These are phyloP conservation scores for Parathielavia hyrcaniae DNA, from an alignment of 495 filamentous ascomycete species.

Conservation along the genomic window DNA sequence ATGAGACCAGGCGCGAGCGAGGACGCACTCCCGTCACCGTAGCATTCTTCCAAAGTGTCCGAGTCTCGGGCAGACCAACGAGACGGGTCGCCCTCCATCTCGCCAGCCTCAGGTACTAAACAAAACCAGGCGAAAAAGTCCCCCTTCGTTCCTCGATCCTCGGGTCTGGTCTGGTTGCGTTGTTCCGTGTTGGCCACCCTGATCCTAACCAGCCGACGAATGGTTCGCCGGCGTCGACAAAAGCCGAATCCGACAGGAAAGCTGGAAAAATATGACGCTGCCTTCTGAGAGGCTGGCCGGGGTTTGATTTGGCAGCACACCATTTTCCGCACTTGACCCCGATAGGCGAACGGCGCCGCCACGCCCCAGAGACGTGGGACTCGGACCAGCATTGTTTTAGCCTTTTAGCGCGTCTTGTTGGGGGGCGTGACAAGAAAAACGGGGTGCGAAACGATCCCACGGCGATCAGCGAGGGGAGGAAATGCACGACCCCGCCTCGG, in stretches of 20 bases:
- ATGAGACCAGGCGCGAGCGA: slow-evolving; percentile 3
- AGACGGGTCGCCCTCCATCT: background rate
- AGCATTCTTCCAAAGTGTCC: background rate
- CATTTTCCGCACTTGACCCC: slow-evolving; percentile 4
- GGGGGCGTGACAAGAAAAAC: slow-evolving; percentile 11
- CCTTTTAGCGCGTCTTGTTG: slow-evolving; percentile 7
- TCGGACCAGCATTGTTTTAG: background rate
- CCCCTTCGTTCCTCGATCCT: background rate
- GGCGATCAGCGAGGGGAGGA: slow-evolving; percentile 14
- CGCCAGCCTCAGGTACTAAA: background rate
- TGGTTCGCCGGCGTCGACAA: too few relatives aligned
- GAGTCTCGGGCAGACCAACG: slow-evolving; percentile 6
- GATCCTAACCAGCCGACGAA: too few relatives aligned
- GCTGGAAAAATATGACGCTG: slow-evolving; percentile 5
- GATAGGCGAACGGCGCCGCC: slow-evolving; percentile 5
- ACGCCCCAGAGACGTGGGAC: background rate
- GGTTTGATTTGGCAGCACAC: background rate
- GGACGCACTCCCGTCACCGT: background rate
- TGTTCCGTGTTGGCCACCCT: too few relatives aligned
- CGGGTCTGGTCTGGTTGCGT: background rate
- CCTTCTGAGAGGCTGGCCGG: background rate
- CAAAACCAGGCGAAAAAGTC: background rate
- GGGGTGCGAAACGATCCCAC: slow-evolving; percentile 12
- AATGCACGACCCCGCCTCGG: slow-evolving; percentile 20
- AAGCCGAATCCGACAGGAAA: background rate